Evolutionary conservation across 2,329 filamentous ascomycete genomes (phyloP).

Genomic region (Fusarium burgessii): DNA sequence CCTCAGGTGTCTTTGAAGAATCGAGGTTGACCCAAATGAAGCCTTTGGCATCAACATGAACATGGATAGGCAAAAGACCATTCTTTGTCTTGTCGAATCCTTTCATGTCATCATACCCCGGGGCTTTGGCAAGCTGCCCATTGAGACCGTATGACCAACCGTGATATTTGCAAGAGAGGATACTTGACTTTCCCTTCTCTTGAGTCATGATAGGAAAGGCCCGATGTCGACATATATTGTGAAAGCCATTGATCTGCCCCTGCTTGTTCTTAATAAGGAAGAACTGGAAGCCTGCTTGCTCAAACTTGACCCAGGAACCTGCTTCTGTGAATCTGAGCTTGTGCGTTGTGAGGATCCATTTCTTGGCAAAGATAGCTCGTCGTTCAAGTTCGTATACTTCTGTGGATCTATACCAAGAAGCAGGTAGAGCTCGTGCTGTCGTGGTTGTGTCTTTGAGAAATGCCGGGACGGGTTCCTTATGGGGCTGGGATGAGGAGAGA

Average conservation of each 20-base stretch:
- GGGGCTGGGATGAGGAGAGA: constrained; percentile 8
- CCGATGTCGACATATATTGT: constrained; percentile 70
- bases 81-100: constrained; percentile 68
- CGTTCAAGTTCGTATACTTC: constrained; percentile 67
- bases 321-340: constrained; percentile 60
- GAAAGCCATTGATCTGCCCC: constrained; percentile 67
- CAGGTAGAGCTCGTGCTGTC: constrained; percentile 56
- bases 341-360: constrained; percentile 68
- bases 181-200: constrained; percentile 61
- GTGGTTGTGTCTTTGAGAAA: not conserved
- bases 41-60: constrained; percentile 62
- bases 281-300: constrained; percentile 66
- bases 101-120: constrained; percentile 65
- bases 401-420: constrained; percentile 61
- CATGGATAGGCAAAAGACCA: constrained; percentile 61
- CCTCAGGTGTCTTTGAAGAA: constrained; percentile 56
- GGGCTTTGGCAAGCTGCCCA: constrained; percentile 69
- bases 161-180: constrained; percentile 71
- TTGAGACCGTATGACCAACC: constrained; percentile 70
- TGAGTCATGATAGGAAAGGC: constrained; percentile 67
- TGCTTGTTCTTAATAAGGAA: constrained; percentile 62
- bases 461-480: not conserved
- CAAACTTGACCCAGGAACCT: constrained; percentile 67
- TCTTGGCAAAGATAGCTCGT: constrained; percentile 66
- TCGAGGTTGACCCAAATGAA: constrained; percentile 71